Percentiles rank a stretch among this genome's conserved stretches.
Conservation (phyloP, 2,329 filamentous ascomycete genomes). For the Verticillium isaacii region DNA sequence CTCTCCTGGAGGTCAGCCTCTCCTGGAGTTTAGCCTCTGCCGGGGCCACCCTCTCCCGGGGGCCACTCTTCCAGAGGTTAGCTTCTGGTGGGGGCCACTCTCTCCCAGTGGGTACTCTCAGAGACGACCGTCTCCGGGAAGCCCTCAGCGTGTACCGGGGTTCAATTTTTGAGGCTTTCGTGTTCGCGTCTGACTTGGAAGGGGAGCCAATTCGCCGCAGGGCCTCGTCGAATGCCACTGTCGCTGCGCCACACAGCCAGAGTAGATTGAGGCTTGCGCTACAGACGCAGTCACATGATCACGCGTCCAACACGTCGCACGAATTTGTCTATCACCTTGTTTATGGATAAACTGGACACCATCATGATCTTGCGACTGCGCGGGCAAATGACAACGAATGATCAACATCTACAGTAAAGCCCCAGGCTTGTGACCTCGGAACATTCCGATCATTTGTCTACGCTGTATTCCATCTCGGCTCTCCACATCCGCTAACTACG, state of each 20-base stretch:
- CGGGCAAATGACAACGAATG: background rate
- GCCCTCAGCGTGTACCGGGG: too few species aligned
- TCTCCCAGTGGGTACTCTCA: background rate
- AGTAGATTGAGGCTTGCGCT: background rate
- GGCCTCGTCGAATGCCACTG: background rate
- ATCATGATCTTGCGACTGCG: background rate
- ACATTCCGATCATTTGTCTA: background rate
- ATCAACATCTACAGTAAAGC: background rate
- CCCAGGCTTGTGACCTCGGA: background rate
- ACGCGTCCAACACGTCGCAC: background rate
- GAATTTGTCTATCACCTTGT: background rate
- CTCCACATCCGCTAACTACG: background rate
- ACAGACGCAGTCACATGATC: background rate
- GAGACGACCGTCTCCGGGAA: background rate
- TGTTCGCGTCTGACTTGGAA: background rate
- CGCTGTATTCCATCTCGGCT: background rate
- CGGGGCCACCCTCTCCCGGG: too few species aligned
- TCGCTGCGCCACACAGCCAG: background rate
- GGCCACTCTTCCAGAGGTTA: too few species aligned
- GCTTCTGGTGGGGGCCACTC: background rate
- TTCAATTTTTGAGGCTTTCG: background rate
- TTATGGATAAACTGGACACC: background rate
- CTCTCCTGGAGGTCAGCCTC: too few species aligned
- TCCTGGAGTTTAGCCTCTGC: too few species aligned
- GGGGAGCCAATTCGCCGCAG: background rate